Percentiles rank a stretch among this genome's conserved stretches.
These are phyloP conservation scores for Yamadazyma taylorii DNA, from an alignment of 1,139 yeast species.

Conservation along the genomic window DNA sequence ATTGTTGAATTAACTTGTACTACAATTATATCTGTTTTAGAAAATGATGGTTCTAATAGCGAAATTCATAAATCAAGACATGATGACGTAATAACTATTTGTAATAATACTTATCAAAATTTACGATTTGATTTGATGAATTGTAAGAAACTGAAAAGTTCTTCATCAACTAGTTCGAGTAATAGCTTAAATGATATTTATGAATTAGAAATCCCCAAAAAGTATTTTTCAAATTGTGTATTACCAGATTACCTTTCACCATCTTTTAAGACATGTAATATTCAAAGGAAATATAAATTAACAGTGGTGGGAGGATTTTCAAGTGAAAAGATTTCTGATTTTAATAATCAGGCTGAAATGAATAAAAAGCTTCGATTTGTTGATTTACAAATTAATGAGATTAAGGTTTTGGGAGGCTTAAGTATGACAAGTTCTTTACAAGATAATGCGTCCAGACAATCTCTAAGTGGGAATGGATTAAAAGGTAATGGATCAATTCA, in stretches of 20 bases:
- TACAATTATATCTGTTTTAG: slow-evolving; percentile 38
- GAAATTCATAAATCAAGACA: slow-evolving; percentile 33
- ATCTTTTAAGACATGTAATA: slow-evolving; percentile 58
- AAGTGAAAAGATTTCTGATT: slow-evolving; percentile 26
- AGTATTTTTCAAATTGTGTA: slow-evolving; percentile 38
- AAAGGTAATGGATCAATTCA: neutral
- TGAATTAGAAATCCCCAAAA: slow-evolving; percentile 49
- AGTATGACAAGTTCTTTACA: slow-evolving; percentile 26
- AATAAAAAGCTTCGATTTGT: slow-evolving; percentile 26
- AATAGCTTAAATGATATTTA: slow-evolving; percentile 22
- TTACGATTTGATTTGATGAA: slow-evolving; percentile 42
- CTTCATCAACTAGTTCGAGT: slow-evolving; percentile 24
- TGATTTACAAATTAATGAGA: slow-evolving; percentile 35
- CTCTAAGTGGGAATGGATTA: neutral
- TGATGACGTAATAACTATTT: slow-evolving; percentile 27
- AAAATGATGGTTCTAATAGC: slow-evolving; percentile 24
- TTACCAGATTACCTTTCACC: slow-evolving; percentile 56
- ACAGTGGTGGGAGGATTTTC: slow-evolving; percentile 48
- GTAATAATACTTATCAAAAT: slow-evolving; percentile 35
- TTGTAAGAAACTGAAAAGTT: slow-evolving; percentile 26
- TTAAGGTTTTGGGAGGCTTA: slow-evolving; percentile 46
- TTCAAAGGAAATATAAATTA: slow-evolving; percentile 48
- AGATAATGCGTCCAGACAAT: slow-evolving; percentile 4
- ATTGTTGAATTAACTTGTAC: slow-evolving; percentile 33
- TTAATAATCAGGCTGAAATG: slow-evolving; percentile 20